Base-by-base conservation (phyloP, 2,329 filamentous ascomycete species). In the Aspergillus fumigatiaffinis region DNA sequence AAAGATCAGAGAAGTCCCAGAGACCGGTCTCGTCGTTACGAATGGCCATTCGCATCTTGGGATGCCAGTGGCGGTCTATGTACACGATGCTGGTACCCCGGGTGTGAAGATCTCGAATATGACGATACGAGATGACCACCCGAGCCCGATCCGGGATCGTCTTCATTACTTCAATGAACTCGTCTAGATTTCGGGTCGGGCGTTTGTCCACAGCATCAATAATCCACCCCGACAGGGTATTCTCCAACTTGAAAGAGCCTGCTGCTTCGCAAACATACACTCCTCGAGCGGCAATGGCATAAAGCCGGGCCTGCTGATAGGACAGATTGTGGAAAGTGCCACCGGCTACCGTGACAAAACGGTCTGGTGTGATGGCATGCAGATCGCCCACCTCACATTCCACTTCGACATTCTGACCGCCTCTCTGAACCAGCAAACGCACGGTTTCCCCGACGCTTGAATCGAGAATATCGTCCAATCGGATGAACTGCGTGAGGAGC, bases 241-340 rank as follows among this genome's bases (percentile, higher is more conserved):
- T 92, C 62, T 97, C 94, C 62, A 99, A 91, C 52, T 92, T 88
- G 81, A 97, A 99, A 0, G 94, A 96, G 2, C 94, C 94, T 2
- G 91, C 89, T 4, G 93, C 91, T 75, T 99, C 94, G 70, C 92
- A 97, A 58, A 97, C 89, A 71, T 91, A 99, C 20, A 99, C 92
- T 35, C 94, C 94, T 72, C 92, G 88, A 66, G 92, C 89, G 9
- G 92, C 87, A 57, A 99, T 92, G 35, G 92, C 93, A 72, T 97
- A 97, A 4, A 97, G 83, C 9, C 94, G 87, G n/a, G 94, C 92
- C 76, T 97, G 92, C 71, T 99, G 94, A 73, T 99, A 99, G 0
- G 95, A 99, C 20, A 99, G 80, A 71, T 96, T 86, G 77, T 99
- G 95, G 80, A 99, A 97, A 58, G 92, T 93, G 25, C 88, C 94